phyloP scores from a whole-genome alignment of 1,139 yeast species.

The Kluyveromyces sp. region DNA sequence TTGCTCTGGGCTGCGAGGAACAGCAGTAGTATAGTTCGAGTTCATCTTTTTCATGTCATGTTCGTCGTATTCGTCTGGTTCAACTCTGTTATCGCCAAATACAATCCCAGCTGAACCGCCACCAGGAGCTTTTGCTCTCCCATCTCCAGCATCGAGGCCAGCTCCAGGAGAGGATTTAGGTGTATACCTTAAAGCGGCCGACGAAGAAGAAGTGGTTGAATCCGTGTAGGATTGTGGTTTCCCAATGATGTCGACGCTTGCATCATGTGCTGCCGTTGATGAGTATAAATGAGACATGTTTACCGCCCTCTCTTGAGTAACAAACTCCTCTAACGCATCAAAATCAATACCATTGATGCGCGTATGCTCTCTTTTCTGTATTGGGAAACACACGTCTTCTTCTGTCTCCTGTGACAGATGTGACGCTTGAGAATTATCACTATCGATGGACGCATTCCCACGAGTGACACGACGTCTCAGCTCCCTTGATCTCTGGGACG shows the following conservation, averaged over 20 bases:
- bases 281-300: constrained; percentile 12
- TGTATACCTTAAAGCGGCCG: constrained; percentile 60
- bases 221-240: constrained; percentile 25
- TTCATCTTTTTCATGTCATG: constrained; percentile 4
- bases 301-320: constrained; percentile 37
- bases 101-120: constrained; percentile 28
- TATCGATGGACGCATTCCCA: constrained; percentile 40
- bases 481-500: constrained; percentile 8
- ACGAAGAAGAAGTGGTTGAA: constrained; percentile 27
- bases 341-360: constrained; percentile 71
- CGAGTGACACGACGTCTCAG: constrained; percentile 13
- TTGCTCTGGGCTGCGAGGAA: neutral
- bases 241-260: neutral
- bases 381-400: constrained; percentile 96
- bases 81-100: constrained; percentile 35
- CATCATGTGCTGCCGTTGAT: neutral
- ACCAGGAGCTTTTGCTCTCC: constrained; percentile 1
- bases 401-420: constrained; percentile 80
- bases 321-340: constrained; percentile 71
- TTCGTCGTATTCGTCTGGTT: constrained; percentile 28
- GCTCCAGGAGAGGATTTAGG: constrained; percentile 32
- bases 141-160: neutral
- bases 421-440: constrained; percentile 68
- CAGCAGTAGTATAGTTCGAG: neutral
- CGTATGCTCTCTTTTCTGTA: constrained; percentile 57